Conservation (phyloP, 768 basidiomycete genomes). For the Boletus coccyginus region DNA sequence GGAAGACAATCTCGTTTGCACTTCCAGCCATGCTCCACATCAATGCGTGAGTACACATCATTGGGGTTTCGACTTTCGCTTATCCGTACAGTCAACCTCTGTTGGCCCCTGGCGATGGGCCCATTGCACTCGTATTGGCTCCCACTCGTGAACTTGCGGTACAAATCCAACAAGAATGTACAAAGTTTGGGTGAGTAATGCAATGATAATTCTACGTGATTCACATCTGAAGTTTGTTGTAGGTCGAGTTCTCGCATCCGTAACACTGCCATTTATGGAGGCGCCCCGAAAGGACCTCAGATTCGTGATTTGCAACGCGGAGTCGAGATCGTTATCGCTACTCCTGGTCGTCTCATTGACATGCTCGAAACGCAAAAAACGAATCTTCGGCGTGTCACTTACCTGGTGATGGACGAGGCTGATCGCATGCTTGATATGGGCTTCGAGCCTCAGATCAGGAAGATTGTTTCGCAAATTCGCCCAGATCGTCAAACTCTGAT, state of each 20-base stretch:
- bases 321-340: constrained; percentile 98
- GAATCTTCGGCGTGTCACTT: constrained; percentile 93
- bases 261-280: constrained; percentile 98
- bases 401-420: constrained; percentile 98
- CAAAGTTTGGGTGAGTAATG: constrained; percentile 85
- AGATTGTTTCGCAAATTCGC: constrained; percentile 95
- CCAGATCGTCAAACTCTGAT: constrained; percentile 98
- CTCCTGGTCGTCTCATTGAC: constrained; percentile 98
- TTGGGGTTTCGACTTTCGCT: background rate
- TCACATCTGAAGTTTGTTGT: constrained; percentile 3
- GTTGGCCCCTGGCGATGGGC: constrained; percentile 90
- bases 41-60: constrained; percentile 73
- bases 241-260: constrained; percentile 92
- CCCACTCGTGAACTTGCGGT: constrained; percentile 98
- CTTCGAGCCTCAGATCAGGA: constrained; percentile 99
- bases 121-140: constrained; percentile 94
- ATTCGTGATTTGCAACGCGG: constrained; percentile 97
- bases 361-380: constrained; percentile 98
- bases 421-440: constrained; percentile 99
- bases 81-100: constrained; percentile 72
- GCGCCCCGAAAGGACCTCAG: constrained; percentile 97
- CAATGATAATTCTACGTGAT: background rate
- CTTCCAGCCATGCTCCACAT: constrained; percentile 99
- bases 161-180: constrained; percentile 98
- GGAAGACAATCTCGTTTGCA: constrained; percentile 98